Evolutionary conservation across 2,329 filamentous ascomycete genomes (phyloP).

Genomic region (Clarireedia hainanense): DNA sequence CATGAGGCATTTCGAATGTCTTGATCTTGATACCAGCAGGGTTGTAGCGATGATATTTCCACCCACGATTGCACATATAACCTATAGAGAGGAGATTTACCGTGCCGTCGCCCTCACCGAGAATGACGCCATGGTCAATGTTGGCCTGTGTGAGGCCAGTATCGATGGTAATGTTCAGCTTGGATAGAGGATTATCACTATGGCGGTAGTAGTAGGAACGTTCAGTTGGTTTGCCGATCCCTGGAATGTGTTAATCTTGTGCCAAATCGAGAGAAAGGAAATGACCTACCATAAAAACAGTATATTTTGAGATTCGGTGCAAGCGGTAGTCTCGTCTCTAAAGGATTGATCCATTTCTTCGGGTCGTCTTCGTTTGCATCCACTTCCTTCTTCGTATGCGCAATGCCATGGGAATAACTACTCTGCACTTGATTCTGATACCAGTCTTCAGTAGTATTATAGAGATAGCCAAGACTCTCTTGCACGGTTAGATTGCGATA

Average conservation of each 20-base stretch:
- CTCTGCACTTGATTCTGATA: conserved; percentile 64
- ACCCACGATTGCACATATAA: conserved; percentile 96
- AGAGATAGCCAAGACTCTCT: conserved; percentile 69
- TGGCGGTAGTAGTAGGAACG: conserved; percentile 82
- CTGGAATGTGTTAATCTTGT: conserved; percentile 14
- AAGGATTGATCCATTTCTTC: conserved; percentile 88
- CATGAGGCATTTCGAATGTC: conserved; percentile 92
- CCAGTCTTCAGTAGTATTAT: conserved; percentile 76
- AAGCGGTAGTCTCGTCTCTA: conserved; percentile 78
- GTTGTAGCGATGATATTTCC: conserved; percentile 91
- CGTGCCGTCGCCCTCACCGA: conserved; percentile 94
- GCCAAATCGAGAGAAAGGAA: background rate
- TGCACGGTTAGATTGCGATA: conserved; percentile 73
- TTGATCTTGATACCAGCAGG: conserved; percentile 74
- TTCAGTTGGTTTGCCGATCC: conserved; percentile 87
- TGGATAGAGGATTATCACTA: conserved; percentile 55
- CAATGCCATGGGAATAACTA: conserved; percentile 84
- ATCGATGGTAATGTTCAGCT: conserved; percentile 68
- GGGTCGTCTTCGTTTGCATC: conserved; percentile 71
- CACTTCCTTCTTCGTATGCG: conserved; percentile 70
- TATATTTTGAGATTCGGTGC: conserved; percentile 90
- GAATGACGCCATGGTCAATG: conserved; percentile 81
- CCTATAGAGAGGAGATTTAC: conserved; percentile 87
- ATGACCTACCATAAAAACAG: conserved; percentile 73
- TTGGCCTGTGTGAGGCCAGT: conserved; percentile 51